Evolutionary conservation across 1,284 basidiomycete species (phyloP), one percentile per base, ranked within the genome.

Genomic region (Sanghuangporus sanghuang): DNA sequence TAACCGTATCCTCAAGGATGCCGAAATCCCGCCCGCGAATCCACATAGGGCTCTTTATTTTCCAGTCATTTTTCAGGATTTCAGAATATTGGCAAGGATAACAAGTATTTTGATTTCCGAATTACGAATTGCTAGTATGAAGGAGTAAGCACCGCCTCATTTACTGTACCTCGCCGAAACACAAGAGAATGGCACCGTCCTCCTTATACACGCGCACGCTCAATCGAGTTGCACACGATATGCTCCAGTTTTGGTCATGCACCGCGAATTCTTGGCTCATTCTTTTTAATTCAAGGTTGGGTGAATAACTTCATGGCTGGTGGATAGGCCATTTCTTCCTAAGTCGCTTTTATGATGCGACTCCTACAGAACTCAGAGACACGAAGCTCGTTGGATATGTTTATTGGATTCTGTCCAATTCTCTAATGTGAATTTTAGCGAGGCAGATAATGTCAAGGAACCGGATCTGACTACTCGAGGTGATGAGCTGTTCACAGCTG

Each of bases 301-400:
- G 32, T 39, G 11, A 5, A 21, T 54, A 14, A 2, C 7, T 32
- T 6, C 23, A 23, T 2, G 23, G 2, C 23, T 23, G 23, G 23
- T 23, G 23, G 23, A 23, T 57, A 82, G 82, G 73, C 75, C 6
- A 82, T 83, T 63, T 83, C 83, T 62, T 73, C 77, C n/a, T 71
- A 82, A 61, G 69, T 74, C 40, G 69, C 73, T 0, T 68, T 83
- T 72, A 80, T 66, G 74, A 77, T 18, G 75, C 69, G 8, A 80
- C 76, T 61, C 81, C 81, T 2, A 71, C 73, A 2, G 75, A 75
- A 21, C 71, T 80, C 18, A 72, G 70, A 39, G 80, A 81, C 36
- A 76, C 66, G 5, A 69, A 72, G 36, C 69, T 72, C 0, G 68
- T 77, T 50, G 75, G 80, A 79, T 81, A 62, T 21, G 39, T 21